phyloP scores from a whole-genome alignment of 768 basidiomycete species.

The Tulasnella sp. region DNA sequence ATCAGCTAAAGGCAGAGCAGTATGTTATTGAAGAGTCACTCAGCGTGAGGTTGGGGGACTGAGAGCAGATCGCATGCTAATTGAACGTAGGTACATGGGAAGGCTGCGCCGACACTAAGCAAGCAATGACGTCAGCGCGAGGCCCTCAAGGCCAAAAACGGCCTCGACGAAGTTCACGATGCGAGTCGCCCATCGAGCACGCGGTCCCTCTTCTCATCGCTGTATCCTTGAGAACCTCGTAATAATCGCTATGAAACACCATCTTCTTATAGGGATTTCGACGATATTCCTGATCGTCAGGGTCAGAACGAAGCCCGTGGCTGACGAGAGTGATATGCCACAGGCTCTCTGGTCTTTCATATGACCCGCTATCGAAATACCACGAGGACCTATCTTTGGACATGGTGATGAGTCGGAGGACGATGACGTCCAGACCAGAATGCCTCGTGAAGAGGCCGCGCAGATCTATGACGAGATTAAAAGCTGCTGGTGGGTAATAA shows the following conservation, averaged over 20 bases:
- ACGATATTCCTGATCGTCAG: conserved; percentile 6
- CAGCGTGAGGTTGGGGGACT: background rate
- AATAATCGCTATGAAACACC: no score
- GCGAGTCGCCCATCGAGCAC: conserved; percentile 2
- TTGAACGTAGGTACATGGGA: background rate
- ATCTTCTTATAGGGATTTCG: background rate
- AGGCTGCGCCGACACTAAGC: background rate
- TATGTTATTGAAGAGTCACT: background rate
- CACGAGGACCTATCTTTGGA: conserved; percentile 9
- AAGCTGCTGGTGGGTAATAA: conserved; percentile 48
- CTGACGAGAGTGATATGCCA: background rate
- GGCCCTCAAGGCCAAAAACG: background rate
- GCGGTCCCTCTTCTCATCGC: no score
- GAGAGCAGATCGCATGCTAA: background rate
- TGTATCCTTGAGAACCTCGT: background rate
- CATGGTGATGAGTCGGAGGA: background rate
- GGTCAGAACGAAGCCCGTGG: background rate
- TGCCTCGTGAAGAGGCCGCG: conserved; percentile 74
- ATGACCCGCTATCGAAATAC: conserved; percentile 1
- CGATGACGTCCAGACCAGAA: conserved; percentile 73
- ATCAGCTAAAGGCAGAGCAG: conserved; percentile 16
- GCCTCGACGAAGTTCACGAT: background rate
- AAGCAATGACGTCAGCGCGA: background rate
- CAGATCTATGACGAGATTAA: conserved; percentile 66
- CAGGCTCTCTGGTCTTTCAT: background rate